These are phyloP conservation scores for Venturia pyrina DNA, from an alignment of 2,329 filamentous ascomycete species.

Conservation along the genomic window DNA sequence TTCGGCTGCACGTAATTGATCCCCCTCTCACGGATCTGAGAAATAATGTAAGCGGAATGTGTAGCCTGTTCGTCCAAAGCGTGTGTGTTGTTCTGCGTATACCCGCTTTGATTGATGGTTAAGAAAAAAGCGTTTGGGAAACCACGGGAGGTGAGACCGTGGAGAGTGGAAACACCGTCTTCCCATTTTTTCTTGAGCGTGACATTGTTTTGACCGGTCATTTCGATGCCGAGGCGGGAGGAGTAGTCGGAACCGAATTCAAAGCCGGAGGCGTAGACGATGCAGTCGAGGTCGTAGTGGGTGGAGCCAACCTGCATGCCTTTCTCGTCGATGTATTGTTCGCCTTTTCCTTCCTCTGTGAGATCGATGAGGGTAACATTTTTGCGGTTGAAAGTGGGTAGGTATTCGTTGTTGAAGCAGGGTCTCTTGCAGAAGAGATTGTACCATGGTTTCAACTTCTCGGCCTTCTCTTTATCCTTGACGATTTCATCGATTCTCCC, in stretches of 20 bases:
- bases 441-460: slow-evolving; percentile 44
- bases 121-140: slow-evolving; percentile 11
- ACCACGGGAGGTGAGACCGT: slow-evolving; percentile 29
- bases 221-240: slow-evolving; percentile 25
- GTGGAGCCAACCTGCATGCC: slow-evolving; percentile 35
- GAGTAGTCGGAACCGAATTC: slow-evolving; percentile 18
- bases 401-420: slow-evolving; percentile 47
- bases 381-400: slow-evolving; percentile 43
- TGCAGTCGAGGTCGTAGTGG: slow-evolving; percentile 34
- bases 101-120: not conserved
- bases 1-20: not conserved
- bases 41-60: slow-evolving; percentile 9
- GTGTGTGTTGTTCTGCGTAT: slow-evolving; percentile 3
- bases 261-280: slow-evolving; percentile 36
- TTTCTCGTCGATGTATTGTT: slow-evolving; percentile 32
- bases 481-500: slow-evolving; percentile 38
- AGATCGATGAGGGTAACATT: slow-evolving; percentile 51
- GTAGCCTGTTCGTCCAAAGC: slow-evolving; percentile 2
- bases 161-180: slow-evolving; percentile 40
- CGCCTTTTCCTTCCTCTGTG: slow-evolving; percentile 34
- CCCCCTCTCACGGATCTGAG: not conserved
- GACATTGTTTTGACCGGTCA: slow-evolving; percentile 35
- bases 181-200: slow-evolving; percentile 39
- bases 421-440: slow-evolving; percentile 51
- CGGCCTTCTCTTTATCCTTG: slow-evolving; percentile 41